A percentile compares a stretch with the other conserved stretches of the same genome.
Conservation (phyloP, 2,329 filamentous ascomycete species). For the Fusarium siculi region DNA sequence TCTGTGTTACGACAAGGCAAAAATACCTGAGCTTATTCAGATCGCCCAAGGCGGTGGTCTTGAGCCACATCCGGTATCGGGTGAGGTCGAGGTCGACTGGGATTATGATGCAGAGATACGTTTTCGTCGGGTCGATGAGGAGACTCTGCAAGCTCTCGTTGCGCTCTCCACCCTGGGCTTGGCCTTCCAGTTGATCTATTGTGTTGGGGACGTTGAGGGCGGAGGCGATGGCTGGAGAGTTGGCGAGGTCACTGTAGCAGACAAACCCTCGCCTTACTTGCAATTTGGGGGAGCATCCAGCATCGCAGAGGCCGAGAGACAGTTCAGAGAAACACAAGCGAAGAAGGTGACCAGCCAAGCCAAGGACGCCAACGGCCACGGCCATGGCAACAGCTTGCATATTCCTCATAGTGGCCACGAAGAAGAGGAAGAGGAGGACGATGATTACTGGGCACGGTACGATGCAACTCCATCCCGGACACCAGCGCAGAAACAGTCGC, state of each 20-base stretch:
- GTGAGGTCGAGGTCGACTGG: conserved; percentile 80
- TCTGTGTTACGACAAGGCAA: conserved; percentile 73
- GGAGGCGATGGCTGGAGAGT: conserved; percentile 75
- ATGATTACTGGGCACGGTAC: conserved; percentile 84
- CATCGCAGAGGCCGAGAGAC: conserved; percentile 70
- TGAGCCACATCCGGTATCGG: conserved; percentile 83
- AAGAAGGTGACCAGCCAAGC: conserved; percentile 34
- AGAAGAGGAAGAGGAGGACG: conserved; percentile 75
- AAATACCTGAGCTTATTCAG: conserved; percentile 67
- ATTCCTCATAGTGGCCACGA: conserved; percentile 28
- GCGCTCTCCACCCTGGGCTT: conserved; percentile 70
- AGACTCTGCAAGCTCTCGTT: conserved; percentile 78
- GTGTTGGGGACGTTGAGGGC: conserved; percentile 70
- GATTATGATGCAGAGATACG: conserved; percentile 70
- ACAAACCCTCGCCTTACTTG: conserved; percentile 67
- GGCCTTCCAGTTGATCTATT: conserved; percentile 75
- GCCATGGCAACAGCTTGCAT: conserved; percentile 21
- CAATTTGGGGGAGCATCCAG: conserved; percentile 61
- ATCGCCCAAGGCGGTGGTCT: conserved; percentile 71
- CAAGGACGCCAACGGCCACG: conserved; percentile 23
- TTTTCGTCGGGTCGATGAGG: conserved; percentile 76
- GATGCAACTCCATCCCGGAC: conserved; percentile 75
- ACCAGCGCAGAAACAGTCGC: conserved; percentile 70
- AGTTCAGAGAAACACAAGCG: conserved; percentile 53
- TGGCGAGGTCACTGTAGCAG: conserved; percentile 72